A percentile compares a stretch with the other conserved stretches of the same genome.
Evolutionary conservation across 768 basidiomycete genomes (phyloP).

Genomic region (Sporobolomyces pararoseus): DNA sequence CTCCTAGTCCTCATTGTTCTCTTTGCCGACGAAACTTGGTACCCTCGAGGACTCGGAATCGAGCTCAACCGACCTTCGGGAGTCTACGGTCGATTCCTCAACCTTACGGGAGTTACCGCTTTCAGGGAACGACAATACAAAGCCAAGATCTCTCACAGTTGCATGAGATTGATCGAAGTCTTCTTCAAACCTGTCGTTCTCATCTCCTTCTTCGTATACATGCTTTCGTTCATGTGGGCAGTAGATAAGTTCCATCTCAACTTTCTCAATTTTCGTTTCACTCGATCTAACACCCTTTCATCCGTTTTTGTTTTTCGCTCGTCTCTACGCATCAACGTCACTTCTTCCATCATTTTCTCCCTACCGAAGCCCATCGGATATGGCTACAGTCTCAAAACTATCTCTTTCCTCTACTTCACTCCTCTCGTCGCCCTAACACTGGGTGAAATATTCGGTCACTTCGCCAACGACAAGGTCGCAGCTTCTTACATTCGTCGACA

Average conservation of each 20-base stretch:
- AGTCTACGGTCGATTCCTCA: constrained; percentile 22
- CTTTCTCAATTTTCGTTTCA: background rate
- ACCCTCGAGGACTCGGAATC: constrained; percentile 31
- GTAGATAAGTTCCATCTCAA: background rate
- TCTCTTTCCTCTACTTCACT: constrained; percentile 39
- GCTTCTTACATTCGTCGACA: constrained; percentile 26
- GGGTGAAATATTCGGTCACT: constrained; percentile 40
- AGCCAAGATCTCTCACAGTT: constrained; percentile 15
- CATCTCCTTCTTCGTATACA: constrained; percentile 35
- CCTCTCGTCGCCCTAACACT: constrained; percentile 34
- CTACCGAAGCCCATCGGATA: constrained; percentile 17
- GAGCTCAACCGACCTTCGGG: constrained; percentile 27
- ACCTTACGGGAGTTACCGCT: constrained; percentile 37
- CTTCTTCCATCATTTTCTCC: constrained; percentile 32
- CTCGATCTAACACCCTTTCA: constrained; percentile 8
- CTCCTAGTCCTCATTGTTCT: constrained; percentile 27
- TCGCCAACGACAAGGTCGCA: constrained; percentile 32
- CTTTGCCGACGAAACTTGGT: constrained; percentile 40
- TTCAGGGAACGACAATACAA: constrained; percentile 37
- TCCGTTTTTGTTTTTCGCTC: background rate
- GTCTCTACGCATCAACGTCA: constrained; percentile 37
- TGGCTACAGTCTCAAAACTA: constrained; percentile 16
- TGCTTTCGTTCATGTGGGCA: constrained; percentile 34
- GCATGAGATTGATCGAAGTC: constrained; percentile 35
- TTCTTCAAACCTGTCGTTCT: constrained; percentile 31